phyloP scores from a whole-genome alignment of 73 alveolate species.

The Uronychia setigera region DNA sequence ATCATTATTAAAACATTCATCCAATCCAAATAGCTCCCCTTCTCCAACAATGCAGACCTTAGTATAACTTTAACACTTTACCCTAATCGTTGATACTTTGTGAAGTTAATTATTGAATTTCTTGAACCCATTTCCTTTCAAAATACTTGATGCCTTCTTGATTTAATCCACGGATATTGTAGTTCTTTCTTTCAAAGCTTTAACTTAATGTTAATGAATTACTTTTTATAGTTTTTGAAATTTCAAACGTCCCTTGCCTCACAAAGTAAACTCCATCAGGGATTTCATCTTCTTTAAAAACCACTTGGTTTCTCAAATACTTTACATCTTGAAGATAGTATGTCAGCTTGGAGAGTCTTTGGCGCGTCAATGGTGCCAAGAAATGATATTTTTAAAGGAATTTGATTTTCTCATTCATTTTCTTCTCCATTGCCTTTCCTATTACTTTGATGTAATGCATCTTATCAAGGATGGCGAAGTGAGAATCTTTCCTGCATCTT shows the following conservation, averaged over 20 bases:
- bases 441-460: constrained; percentile 21
- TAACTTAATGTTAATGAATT: too few species aligned
- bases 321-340: constrained; percentile 34
- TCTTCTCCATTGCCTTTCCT: constrained; percentile 25
- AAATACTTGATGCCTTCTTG: neutral
- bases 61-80: neutral
- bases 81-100: neutral
- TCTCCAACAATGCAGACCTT: neutral
- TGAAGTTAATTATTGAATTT: too few species aligned
- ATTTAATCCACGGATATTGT: neutral
- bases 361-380: constrained; percentile 38
- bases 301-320: constrained; percentile 21
- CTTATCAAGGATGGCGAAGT: constrained; percentile 38
- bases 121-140: too few species aligned
- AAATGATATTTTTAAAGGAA: constrained; percentile 39
- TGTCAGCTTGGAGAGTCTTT: constrained; percentile 29
- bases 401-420: constrained; percentile 22
- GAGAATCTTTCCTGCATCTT: constrained; percentile 30
- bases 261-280: constrained; percentile 52
- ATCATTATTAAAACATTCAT: neutral
- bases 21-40: neutral
- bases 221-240: neutral
- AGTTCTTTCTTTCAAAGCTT: neutral
- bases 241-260: constrained; percentile 59
- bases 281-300: constrained; percentile 48